Percentiles rank a stretch among this genome's conserved stretches.
phyloP scores from a whole-genome alignment of 495 filamentous ascomycete species.

The Lophium mytilinum region DNA sequence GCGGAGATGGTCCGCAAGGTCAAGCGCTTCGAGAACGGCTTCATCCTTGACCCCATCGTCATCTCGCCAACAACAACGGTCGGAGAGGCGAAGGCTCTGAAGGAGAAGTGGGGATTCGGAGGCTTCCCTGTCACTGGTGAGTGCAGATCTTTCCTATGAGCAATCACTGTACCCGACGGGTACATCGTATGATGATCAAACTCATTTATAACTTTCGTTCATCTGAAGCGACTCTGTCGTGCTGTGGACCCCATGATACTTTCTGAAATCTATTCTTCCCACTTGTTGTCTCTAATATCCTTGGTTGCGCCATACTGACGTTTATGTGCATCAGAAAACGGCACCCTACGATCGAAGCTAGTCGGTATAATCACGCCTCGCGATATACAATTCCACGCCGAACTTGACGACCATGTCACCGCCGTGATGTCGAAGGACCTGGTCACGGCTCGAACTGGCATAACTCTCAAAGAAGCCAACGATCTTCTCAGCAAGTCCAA shows the following conservation, averaged over 20 bases:
- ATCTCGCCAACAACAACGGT: conserved; percentile 82
- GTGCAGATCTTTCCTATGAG: conserved; percentile 31
- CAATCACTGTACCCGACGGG: conserved; percentile 9
- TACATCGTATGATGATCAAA: conserved; percentile 54
- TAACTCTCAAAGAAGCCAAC: conserved; percentile 83
- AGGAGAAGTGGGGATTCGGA: conserved; percentile 97
- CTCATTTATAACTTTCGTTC: conserved; percentile 99
- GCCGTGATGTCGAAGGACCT: conserved; percentile 94
- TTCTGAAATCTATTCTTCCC: conserved; percentile 30
- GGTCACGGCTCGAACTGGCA: conserved; percentile 79
- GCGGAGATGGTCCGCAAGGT: conserved; percentile 99
- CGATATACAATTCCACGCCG: conserved; percentile 89
- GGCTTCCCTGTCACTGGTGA: conserved; percentile 97
- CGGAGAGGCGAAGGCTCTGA: conserved; percentile 81
- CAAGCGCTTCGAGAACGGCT: conserved; percentile 98
- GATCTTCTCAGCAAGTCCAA: conserved; percentile 87
- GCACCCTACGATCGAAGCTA: conserved; percentile 87
- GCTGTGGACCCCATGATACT: conserved; percentile 53
- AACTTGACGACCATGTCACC: conserved; percentile 62
- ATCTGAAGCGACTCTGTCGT: conserved; percentile 85
- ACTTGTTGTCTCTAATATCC: conserved; percentile 27
- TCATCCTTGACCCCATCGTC: conserved; percentile 94
- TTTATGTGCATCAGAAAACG: conserved; percentile 57
- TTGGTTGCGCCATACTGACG: conserved; percentile 23
- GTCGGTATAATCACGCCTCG: conserved; percentile 95